Evolutionary conservation across 768 basidiomycete species (phyloP).

Genomic region (Mycena rosella): DNA sequence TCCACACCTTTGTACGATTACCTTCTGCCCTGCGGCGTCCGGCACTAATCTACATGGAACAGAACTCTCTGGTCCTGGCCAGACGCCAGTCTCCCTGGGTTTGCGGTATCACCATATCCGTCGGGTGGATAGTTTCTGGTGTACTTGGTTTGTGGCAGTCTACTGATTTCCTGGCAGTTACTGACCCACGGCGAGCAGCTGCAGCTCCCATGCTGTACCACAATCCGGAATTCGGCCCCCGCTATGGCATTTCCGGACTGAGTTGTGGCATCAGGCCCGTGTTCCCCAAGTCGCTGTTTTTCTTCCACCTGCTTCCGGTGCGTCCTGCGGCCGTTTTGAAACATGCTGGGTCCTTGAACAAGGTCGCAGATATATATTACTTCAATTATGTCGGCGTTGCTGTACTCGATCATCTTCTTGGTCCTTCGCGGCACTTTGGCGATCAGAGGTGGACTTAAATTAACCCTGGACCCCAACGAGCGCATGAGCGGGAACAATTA

Average conservation of each 20-base stretch:
- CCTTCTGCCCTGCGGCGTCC: not conserved
- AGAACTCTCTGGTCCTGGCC: constrained; percentile 69
- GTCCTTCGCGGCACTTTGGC: constrained; percentile 69
- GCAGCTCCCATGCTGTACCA: constrained; percentile 52
- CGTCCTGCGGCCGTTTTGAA: not conserved
- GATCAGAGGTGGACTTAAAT: constrained; percentile 63
- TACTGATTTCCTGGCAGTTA: not conserved
- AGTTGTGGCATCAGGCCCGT: constrained; percentile 64
- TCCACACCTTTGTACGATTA: constrained; percentile 69
- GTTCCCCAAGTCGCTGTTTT: constrained; percentile 58
- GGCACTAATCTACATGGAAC: not conserved
- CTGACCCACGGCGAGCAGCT: constrained; percentile 41
- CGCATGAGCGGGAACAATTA: constrained; percentile 64
- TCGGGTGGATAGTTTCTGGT: constrained; percentile 69
- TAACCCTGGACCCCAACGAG: constrained; percentile 62
- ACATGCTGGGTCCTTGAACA: not conserved
- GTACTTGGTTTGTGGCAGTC: constrained; percentile 58
- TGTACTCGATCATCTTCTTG: constrained; percentile 74
- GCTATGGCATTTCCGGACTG: constrained; percentile 67
- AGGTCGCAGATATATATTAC: constrained; percentile 69
- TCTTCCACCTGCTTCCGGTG: constrained; percentile 75
- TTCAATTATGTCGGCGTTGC: constrained; percentile 63
- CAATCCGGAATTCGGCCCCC: constrained; percentile 42
- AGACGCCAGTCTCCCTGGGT: constrained; percentile 64
- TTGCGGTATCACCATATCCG: constrained; percentile 53